Conservation (phyloP, 2,329 filamentous ascomycete genomes). For the Sclerotinia borealis region DNA sequence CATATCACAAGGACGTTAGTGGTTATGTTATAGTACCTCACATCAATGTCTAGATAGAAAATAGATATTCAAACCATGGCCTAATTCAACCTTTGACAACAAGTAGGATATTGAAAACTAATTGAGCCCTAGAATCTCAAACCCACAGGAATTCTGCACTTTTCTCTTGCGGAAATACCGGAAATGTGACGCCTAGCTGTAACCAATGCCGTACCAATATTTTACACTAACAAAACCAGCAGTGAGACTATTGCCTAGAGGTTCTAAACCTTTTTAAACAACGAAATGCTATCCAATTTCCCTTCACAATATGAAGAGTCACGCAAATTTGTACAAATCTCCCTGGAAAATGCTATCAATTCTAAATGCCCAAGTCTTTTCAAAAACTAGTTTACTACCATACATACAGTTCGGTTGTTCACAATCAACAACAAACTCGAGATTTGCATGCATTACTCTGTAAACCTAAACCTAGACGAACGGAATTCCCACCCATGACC, state of each 20-base stretch:
- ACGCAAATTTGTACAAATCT: not conserved
- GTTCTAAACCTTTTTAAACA: not conserved
- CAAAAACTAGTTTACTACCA: not conserved
- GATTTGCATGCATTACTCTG: not conserved
- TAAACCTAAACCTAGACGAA: conserved; percentile 48
- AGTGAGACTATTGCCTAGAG: no score
- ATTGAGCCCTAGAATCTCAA: not conserved
- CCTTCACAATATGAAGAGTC: not conserved
- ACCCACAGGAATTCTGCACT: not conserved
- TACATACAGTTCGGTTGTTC: not conserved
- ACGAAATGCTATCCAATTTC: not conserved
- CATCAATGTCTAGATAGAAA: not conserved
- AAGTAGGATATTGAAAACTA: not conserved
- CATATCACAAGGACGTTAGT: conserved; percentile 9
- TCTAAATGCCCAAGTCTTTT: not conserved
- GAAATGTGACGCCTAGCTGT: not conserved
- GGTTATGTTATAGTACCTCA: not conserved
- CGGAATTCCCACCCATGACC: conserved; percentile 73
- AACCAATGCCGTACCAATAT: not conserved
- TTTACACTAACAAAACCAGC: not conserved
- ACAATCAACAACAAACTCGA: not conserved
- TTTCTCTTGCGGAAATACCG: not conserved
- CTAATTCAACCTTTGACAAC: not conserved
- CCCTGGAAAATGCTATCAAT: not conserved
- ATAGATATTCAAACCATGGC: not conserved